Percentiles rank a stretch among this genome's conserved stretches.
Conservation (phyloP, 495 filamentous ascomycete genomes). For the Penicillium steckii region DNA sequence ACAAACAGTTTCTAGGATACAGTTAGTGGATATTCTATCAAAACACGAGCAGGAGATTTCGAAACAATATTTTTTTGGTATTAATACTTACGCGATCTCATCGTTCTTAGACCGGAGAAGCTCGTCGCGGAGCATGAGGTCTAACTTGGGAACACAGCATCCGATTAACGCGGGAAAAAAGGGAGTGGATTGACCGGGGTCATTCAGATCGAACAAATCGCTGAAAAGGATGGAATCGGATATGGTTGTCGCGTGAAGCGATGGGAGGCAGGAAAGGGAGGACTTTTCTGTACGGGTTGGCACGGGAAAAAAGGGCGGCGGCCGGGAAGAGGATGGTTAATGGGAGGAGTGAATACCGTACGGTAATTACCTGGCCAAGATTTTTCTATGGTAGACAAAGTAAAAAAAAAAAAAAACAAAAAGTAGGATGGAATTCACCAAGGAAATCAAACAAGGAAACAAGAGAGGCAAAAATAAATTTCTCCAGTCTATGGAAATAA, state of each 20-base stretch:
- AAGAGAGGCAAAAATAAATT: neutral
- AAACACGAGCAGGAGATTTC: slow-evolving; percentile 10
- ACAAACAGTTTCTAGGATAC: slow-evolving; percentile 64
- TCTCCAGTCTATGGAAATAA: neutral
- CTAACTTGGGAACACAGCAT: slow-evolving; percentile 56
- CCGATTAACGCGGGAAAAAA: slow-evolving; percentile 57
- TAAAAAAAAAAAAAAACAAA: neutral
- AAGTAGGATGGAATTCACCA: no score
- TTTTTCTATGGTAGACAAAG: neutral
- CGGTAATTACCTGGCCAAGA: neutral
- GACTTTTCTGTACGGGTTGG: slow-evolving; percentile 37
- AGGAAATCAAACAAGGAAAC: neutral
- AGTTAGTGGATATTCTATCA: slow-evolving; percentile 36
- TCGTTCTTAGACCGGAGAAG: slow-evolving; percentile 57
- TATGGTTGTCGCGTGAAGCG: slow-evolving; percentile 45
- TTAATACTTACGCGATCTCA: slow-evolving; percentile 60
- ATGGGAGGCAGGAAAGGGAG: slow-evolving; percentile 38
- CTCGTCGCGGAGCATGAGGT: slow-evolving; percentile 58
- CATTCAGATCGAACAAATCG: slow-evolving; percentile 53
- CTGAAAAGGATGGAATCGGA: slow-evolving; percentile 54
- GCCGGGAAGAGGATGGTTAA: neutral
- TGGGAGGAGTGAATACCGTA: neutral
- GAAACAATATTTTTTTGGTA: slow-evolving; percentile 18
- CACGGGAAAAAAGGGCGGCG: slow-evolving; percentile 22
- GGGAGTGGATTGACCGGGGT: slow-evolving; percentile 43